A percentile compares a stretch with the other conserved stretches of the same genome.
These are phyloP conservation scores for Taphrina communis DNA, from an alignment of 1,139 yeast species.

Conservation along the genomic window DNA sequence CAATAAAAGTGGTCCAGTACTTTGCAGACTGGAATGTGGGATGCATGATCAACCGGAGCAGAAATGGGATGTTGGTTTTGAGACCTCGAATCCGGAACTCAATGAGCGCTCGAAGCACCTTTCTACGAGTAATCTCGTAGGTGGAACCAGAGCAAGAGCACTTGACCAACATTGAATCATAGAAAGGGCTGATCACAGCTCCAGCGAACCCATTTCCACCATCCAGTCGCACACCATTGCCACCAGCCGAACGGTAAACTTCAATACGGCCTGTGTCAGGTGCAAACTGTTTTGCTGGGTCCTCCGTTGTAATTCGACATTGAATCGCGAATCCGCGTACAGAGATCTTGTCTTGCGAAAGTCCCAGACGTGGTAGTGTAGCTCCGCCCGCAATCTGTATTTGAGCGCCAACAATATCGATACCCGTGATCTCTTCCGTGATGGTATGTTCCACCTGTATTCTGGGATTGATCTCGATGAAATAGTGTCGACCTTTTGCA, in stretches of 20 bases:
- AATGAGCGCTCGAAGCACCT: constrained; percentile 93
- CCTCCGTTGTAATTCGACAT: constrained; percentile 99
- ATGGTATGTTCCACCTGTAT: constrained; percentile 60
- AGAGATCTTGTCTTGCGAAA: constrained; percentile 90
- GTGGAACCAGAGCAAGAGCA: constrained; percentile 97
- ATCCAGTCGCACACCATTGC: constrained; percentile 97
- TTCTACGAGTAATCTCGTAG: constrained; percentile 93
- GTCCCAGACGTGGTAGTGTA: constrained; percentile 84
- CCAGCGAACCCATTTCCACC: constrained; percentile 99
- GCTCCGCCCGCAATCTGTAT: constrained; percentile 99
- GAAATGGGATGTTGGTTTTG: constrained; percentile 95
- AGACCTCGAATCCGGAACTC: constrained; percentile 99
- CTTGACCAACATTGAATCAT: constrained; percentile 97
- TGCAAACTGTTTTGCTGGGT: constrained; percentile 93
- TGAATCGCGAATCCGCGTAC: constrained; percentile 98
- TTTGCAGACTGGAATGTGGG: constrained; percentile 85
- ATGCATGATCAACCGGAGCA: constrained; percentile 88
- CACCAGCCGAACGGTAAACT: constrained; percentile 98
- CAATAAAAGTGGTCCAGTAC: constrained; percentile 99
- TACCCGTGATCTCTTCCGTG: constrained; percentile 93
- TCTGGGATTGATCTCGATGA: constrained; percentile 97
- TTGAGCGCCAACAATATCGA: constrained; percentile 97
- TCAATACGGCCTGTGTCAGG: constrained; percentile 99
- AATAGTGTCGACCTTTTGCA: constrained; percentile 90
- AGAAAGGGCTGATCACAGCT: constrained; percentile 93